phyloP scores from a whole-genome alignment of 768 basidiomycete genomes.

The Auricularia auricula-judae region DNA sequence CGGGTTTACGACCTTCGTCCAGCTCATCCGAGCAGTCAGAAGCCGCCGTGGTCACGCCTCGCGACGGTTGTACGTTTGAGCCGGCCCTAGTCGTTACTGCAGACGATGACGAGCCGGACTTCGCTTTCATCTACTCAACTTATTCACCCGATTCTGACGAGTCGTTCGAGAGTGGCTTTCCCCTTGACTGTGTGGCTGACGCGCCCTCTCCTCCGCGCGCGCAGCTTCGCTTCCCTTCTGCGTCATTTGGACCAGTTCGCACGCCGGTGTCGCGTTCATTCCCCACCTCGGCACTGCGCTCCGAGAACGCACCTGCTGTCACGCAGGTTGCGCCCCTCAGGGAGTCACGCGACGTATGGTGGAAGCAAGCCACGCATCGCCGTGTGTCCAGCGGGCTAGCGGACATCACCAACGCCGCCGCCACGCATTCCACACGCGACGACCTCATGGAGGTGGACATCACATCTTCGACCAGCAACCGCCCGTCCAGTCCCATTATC shows the following conservation, averaged over 20 bases:
- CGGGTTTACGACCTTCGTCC: slow-evolving; percentile 14
- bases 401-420: not conserved
- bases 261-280: too few species aligned
- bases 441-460: not conserved
- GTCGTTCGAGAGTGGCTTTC: not conserved
- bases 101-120: not conserved
- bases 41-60: too few species aligned
- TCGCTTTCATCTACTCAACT: not conserved
- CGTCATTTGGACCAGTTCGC: not conserved
- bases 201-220: not conserved
- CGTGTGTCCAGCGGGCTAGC: not conserved
- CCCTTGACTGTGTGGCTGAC: not conserved
- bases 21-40: too few species aligned
- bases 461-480: not conserved
- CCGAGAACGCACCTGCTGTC: not conserved
- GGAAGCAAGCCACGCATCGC: too few species aligned
- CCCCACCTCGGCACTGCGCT: too few species aligned
- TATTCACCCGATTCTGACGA: not conserved
- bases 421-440: not conserved
- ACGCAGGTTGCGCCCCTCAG: too few species aligned
- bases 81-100: not conserved
- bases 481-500: not conserved
- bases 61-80: not conserved
- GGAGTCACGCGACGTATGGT: too few species aligned
- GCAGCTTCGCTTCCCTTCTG: not conserved